Percentiles rank a stretch among this genome's conserved stretches.
Evolutionary conservation across 257 asterid genomes (phyloP).

Genomic region (Jasminum sambac): DNA sequence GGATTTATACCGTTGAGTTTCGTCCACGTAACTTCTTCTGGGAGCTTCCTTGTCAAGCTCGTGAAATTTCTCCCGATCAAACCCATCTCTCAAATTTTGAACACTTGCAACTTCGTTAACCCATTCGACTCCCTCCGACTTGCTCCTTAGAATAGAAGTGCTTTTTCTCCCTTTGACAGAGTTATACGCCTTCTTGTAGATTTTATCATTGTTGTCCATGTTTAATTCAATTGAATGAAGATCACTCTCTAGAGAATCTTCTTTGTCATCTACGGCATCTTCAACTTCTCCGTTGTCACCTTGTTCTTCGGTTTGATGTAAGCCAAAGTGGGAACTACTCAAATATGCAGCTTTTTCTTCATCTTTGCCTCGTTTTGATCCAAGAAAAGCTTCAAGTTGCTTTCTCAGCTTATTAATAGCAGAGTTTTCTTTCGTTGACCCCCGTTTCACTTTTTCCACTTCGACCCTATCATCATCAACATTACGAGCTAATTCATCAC

Average conservation of each 20-base stretch:
- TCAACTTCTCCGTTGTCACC: constrained; percentile 52
- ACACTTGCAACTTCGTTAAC: constrained; percentile 33
- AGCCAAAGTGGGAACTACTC: constrained; percentile 31
- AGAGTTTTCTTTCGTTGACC: constrained; percentile 51
- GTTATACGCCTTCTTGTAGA: constrained; percentile 43
- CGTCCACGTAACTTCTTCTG: constrained; percentile 51
- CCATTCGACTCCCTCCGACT: constrained; percentile 65
- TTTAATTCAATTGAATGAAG: constrained; percentile 65
- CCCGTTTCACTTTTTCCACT: constrained; percentile 50
- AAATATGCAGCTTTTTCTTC: constrained; percentile 35
- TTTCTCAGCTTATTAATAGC: constrained; percentile 71
- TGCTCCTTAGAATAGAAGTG: constrained; percentile 56
- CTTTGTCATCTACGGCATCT: constrained; percentile 43
- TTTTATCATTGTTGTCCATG: constrained; percentile 38
- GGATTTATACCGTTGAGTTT: constrained; percentile 45
- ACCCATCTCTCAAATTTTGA: constrained; percentile 34
- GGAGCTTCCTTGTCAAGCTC: constrained; percentile 54
- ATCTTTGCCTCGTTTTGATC: constrained; percentile 46
- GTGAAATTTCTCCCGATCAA: constrained; percentile 35
- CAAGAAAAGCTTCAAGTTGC: constrained; percentile 72
- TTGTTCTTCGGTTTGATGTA: constrained; percentile 33
- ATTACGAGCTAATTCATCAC: constrained; percentile 66
- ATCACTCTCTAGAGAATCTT: constrained; percentile 65
- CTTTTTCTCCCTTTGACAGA: constrained; percentile 38
- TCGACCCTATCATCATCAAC: constrained; percentile 57